Conservation (phyloP, 148 eudicot genomes). For the Arctostaphylos glauca region DNA sequence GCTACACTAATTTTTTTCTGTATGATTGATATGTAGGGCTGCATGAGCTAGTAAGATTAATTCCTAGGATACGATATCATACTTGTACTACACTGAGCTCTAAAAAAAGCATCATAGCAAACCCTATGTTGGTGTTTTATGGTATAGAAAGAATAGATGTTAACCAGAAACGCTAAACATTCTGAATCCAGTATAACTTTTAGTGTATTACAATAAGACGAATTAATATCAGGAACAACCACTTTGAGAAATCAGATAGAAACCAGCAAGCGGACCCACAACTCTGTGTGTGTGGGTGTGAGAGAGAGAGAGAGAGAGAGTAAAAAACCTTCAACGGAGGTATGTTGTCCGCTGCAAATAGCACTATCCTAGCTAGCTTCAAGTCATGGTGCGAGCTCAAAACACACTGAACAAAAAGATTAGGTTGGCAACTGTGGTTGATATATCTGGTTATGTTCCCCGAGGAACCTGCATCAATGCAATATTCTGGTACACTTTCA, state of each 20-base stretch:
- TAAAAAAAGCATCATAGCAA: too few species aligned
- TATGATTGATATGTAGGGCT: neutral
- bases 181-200: neutral
- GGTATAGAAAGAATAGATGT: neutral
- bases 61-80: neutral
- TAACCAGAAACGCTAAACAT: neutral
- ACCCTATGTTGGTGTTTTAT: neutral
- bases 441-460: slow-evolving; percentile 74
- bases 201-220: neutral
- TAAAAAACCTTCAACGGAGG: slow-evolving; percentile 59
- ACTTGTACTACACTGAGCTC: neutral
- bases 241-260: neutral
- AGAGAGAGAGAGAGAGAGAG: neutral
- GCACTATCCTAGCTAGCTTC: slow-evolving; percentile 58
- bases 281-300: too few species aligned
- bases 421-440: slow-evolving; percentile 84
- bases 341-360: slow-evolving; percentile 76
- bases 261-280: neutral
- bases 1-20: neutral
- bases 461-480: slow-evolving; percentile 59
- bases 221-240: neutral
- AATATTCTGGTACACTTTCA: slow-evolving; percentile 55
- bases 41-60: neutral
- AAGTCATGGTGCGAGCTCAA: slow-evolving; percentile 61
- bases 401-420: slow-evolving; percentile 76